Evolutionary conservation across 2,329 filamentous ascomycete genomes (phyloP).

Genomic region (Metarhizium anisopliae): DNA sequence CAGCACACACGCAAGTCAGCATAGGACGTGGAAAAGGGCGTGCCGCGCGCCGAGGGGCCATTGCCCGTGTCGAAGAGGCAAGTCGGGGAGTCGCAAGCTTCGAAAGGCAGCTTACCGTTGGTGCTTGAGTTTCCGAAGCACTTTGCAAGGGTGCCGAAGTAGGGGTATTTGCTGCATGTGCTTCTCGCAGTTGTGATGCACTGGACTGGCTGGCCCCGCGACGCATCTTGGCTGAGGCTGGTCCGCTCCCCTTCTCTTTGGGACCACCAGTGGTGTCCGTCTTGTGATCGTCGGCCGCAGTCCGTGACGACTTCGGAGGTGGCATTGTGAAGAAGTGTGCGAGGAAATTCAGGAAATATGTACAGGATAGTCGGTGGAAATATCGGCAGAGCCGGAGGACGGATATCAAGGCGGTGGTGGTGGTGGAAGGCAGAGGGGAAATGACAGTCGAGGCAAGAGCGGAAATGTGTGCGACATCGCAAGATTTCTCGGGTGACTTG

Average conservation of each 20-base stretch:
- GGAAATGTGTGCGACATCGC: neutral
- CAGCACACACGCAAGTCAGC: neutral
- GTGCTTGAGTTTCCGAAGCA: slow-evolving; percentile 20
- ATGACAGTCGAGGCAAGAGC: neutral
- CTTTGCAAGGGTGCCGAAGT: slow-evolving; percentile 22
- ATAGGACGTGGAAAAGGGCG: neutral
- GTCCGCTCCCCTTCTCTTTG: slow-evolving; percentile 35
- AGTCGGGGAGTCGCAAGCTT: neutral
- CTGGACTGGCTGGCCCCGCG: slow-evolving; percentile 44
- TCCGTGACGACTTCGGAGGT: slow-evolving; percentile 36
- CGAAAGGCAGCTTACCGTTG: slow-evolving; percentile 19
- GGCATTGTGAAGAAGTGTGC: slow-evolving; percentile 24
- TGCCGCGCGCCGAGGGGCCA: neutral
- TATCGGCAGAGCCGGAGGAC: neutral
- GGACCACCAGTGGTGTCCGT: slow-evolving; percentile 24
- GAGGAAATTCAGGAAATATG: neutral
- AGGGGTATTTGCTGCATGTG: slow-evolving; percentile 19
- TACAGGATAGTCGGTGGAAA: neutral
- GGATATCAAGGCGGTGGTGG: neutral
- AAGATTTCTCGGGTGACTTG: neutral
- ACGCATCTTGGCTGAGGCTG: slow-evolving; percentile 44
- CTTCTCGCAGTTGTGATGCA: slow-evolving; percentile 26
- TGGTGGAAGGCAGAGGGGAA: neutral
- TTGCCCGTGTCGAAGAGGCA: neutral
- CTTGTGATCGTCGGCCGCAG: slow-evolving; percentile 36